These are phyloP conservation scores for Acer negundo DNA, from an alignment of 345 rosid species.

Conservation along the genomic window DNA sequence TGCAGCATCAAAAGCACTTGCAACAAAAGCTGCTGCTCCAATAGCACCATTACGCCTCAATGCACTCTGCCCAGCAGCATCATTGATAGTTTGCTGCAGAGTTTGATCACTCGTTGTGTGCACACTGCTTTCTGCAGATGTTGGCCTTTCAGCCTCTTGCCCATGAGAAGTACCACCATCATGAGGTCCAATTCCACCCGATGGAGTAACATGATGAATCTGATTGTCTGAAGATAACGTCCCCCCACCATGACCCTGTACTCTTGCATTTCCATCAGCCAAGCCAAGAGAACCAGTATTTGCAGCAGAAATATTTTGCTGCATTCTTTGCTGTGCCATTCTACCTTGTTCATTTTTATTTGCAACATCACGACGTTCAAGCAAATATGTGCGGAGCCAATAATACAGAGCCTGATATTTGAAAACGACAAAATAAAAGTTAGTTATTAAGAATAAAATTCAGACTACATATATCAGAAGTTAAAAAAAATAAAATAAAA, in stretches of 20 bases:
- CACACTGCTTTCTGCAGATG: conserved; percentile 51
- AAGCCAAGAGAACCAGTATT: conserved; percentile 53
- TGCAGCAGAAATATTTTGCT: conserved; percentile 65
- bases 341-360: conserved; percentile 79
- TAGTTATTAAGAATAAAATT: conserved; percentile 1
- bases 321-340: conserved; percentile 95
- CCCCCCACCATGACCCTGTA: conserved; percentile 56
- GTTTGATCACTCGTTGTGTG: conserved; percentile 75
- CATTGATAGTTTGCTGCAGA: conserved; percentile 62
- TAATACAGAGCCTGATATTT: conserved; percentile 82
- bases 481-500: neutral
- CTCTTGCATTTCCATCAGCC: conserved; percentile 52
- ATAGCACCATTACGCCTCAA: conserved; percentile 69
- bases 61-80: conserved; percentile 59
- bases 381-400: conserved; percentile 98
- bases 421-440: conserved; percentile 17
- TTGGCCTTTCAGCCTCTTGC: conserved; percentile 82
- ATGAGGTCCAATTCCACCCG: conserved; percentile 65
- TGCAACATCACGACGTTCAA: conserved; percentile 97
- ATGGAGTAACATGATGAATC: conserved; percentile 64
- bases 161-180: conserved; percentile 80
- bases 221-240: conserved; percentile 58
- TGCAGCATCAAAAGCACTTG: conserved; percentile 94
- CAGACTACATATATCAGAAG: neutral
- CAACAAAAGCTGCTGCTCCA: conserved; percentile 74